Conservation (phyloP, 768 basidiomycete species). For the Trametes coccinea region DNA sequence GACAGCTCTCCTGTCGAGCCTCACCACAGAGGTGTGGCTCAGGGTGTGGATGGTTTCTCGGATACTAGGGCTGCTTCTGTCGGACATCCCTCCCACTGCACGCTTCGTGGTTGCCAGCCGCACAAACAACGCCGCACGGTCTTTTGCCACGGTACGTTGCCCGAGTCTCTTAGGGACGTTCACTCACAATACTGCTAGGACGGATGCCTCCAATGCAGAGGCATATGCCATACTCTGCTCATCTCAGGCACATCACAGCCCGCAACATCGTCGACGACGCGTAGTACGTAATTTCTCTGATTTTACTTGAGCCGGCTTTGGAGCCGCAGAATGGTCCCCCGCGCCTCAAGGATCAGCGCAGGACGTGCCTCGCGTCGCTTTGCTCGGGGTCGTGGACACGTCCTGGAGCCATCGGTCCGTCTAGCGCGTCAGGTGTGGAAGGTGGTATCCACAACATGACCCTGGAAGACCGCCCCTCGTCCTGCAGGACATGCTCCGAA, state of each 20-base stretch:
- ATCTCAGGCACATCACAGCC: background rate
- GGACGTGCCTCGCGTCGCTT: constrained; percentile 13
- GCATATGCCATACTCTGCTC: too few relatives aligned
- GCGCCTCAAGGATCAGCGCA: constrained; percentile 19
- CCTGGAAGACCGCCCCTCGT: constrained; percentile 2
- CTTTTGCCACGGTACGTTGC: background rate
- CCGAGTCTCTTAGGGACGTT: too few relatives aligned
- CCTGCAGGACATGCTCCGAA: constrained; percentile 12
- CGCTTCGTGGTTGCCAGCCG: background rate
- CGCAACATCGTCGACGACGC: background rate
- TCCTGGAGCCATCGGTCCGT: constrained; percentile 4
- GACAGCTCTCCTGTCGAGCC: constrained; percentile 12
- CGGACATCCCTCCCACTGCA: background rate
- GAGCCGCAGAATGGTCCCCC: background rate
- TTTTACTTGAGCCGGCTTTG: background rate
- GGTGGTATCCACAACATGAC: background rate
- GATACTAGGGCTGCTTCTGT: background rate
- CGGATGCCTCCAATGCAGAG: too few relatives aligned
- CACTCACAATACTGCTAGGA: too few relatives aligned
- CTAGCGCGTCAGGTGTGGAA: constrained; percentile 1
- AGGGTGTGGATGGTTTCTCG: background rate
- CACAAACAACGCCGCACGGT: background rate
- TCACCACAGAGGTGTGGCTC: constrained; percentile 7
- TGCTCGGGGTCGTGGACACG: constrained; percentile 11
- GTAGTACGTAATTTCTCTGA: constrained; percentile 15